A percentile compares a stretch with the other conserved stretches of the same genome.
These are phyloP conservation scores for Apiotrichum brassicae DNA, from an alignment of 1,284 basidiomycete genomes.

Conservation along the genomic window DNA sequence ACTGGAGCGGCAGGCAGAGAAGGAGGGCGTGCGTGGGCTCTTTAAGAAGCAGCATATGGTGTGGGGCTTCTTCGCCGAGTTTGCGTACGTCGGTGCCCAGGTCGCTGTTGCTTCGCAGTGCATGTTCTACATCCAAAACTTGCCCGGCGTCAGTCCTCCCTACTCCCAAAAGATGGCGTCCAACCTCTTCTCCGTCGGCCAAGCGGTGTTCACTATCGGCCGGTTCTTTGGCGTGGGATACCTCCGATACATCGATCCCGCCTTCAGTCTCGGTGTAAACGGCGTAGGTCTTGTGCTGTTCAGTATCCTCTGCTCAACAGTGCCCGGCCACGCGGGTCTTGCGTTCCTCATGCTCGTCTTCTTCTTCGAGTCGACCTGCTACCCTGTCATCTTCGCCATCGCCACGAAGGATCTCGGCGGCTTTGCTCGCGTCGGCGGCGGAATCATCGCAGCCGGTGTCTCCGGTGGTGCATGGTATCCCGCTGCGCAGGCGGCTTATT, in stretches of 20 bases:
- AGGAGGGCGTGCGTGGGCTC: slow-evolving; percentile 25
- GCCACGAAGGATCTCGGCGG: slow-evolving; percentile 30
- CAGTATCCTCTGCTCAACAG: slow-evolving; percentile 23
- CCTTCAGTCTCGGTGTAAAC: slow-evolving; percentile 28
- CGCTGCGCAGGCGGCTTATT: slow-evolving; percentile 22
- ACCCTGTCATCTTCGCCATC: slow-evolving; percentile 35
- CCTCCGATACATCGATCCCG: slow-evolving; percentile 30
- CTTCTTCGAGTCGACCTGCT: slow-evolving; percentile 32
- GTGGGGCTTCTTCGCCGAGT: slow-evolving; percentile 28
- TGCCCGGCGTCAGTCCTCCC: slow-evolving; percentile 20
- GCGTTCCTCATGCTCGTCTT: slow-evolving; percentile 34
- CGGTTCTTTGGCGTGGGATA: slow-evolving; percentile 32
- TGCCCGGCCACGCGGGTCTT: slow-evolving; percentile 29
- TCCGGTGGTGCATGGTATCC: slow-evolving; percentile 29
- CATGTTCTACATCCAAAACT: slow-evolving; percentile 26
- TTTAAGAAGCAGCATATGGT: slow-evolving; percentile 27
- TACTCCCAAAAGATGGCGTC: slow-evolving; percentile 20
- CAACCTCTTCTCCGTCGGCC: slow-evolving; percentile 33
- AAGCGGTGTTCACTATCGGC: slow-evolving; percentile 37
- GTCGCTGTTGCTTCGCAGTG: slow-evolving; percentile 31
- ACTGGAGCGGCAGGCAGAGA: slow-evolving; percentile 12
- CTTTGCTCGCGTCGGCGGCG: slow-evolving; percentile 30
- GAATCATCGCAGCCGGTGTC: slow-evolving; percentile 28
- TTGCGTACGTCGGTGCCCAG: slow-evolving; percentile 25
- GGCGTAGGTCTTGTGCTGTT: slow-evolving; percentile 29